Conservation (phyloP, 1,284 basidiomycete species). For the Cryptococcus sp. region DNA sequence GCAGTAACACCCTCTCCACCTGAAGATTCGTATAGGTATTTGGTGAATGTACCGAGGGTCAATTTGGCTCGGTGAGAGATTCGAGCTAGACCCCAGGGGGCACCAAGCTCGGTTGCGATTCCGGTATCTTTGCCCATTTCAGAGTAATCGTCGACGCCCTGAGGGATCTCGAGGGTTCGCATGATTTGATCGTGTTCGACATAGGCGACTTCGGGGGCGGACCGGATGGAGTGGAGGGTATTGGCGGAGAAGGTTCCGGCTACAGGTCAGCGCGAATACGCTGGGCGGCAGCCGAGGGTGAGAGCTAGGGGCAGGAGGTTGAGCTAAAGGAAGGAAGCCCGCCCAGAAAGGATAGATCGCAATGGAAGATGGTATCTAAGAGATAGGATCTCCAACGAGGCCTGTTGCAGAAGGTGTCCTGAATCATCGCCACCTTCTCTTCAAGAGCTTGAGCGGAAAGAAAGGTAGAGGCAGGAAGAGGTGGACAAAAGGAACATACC, state of each 20-base stretch:
- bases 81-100: constrained; percentile 96
- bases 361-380: no score
- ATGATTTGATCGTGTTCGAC: constrained; percentile 92
- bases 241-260: constrained; percentile 74
- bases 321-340: not conserved
- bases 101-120: constrained; percentile 60
- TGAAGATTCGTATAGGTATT: constrained; percentile 69
- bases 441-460: no score
- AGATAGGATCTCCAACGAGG: no score
- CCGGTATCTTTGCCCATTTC: constrained; percentile 20
- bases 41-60: constrained; percentile 76
- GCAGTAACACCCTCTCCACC: constrained; percentile 92
- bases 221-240: constrained; percentile 73
- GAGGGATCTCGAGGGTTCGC: constrained; percentile 57
- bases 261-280: constrained; percentile 42
- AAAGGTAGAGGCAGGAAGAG: no score
- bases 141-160: constrained; percentile 34
- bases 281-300: not conserved
- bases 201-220: constrained; percentile 85
- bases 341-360: not conserved
- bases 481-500: constrained; percentile 24
- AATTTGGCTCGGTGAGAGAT: constrained; percentile 83
- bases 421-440: no score
- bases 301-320: not conserved
- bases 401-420: no score